phyloP scores from a whole-genome alignment of 2,329 filamentous ascomycete genomes.

The Pseudopithomyces maydicus region DNA sequence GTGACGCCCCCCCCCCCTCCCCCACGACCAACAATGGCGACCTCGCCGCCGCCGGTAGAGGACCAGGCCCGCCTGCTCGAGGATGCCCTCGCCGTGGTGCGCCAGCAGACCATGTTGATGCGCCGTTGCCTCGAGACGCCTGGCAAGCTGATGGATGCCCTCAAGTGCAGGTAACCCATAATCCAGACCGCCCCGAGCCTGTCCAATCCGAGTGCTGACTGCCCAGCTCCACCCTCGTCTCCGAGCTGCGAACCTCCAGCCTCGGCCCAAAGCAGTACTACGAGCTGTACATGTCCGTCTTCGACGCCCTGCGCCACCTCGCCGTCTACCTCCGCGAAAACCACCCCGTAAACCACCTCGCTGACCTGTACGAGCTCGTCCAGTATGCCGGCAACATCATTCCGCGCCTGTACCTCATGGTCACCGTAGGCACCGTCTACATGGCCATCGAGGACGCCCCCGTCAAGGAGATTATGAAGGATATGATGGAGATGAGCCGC shows the following conservation, averaged over 20 bases:
- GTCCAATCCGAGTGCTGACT: conserved; percentile 5
- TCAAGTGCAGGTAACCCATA: conserved; percentile 89
- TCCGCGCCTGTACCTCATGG: conserved; percentile 96
- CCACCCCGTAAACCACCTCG: conserved; percentile 96
- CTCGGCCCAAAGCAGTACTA: conserved; percentile 99
- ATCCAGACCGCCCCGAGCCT: conserved; percentile 9
- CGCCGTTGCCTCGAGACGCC: conserved; percentile 96
- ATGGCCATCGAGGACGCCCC: conserved; percentile 98
- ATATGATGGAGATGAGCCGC: conserved; percentile 99
- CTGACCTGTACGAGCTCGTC: conserved; percentile 95
- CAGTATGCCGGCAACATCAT: conserved; percentile 99
- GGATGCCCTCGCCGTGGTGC: conserved; percentile 94
- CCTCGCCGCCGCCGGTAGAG: conserved; percentile 56
- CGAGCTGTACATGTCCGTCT: conserved; percentile 98
- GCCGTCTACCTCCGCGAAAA: conserved; percentile 96
- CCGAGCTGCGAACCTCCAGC: conserved; percentile 95
- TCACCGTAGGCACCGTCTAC: conserved; percentile 98
- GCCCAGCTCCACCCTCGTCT: conserved; percentile 89
- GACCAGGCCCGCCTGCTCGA: conserved; percentile 86
- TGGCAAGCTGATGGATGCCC: conserved; percentile 98
- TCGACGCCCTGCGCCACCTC: conserved; percentile 94
- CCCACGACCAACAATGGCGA: conserved; percentile 42
- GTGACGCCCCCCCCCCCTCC: conserved; percentile 31
- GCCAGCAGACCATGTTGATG: conserved; percentile 96
- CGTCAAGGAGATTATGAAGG: conserved; percentile 99